Conservation (phyloP, 2,329 filamentous ascomycete genomes). For the Ascochyta viciae-villosae region DNA sequence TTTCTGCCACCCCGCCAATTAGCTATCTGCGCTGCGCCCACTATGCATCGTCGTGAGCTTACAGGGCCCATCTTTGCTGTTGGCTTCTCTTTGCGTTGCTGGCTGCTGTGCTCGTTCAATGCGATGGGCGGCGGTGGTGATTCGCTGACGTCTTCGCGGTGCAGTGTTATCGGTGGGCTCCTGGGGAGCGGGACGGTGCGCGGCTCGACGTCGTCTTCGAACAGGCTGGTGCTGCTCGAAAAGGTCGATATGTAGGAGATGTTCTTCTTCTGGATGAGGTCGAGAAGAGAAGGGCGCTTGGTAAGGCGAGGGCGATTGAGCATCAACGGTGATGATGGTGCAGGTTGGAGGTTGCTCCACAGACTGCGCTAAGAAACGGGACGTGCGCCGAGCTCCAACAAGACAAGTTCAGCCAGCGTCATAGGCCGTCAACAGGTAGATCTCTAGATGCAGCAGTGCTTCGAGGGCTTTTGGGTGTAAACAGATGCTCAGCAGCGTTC, state of each 20-base stretch:
- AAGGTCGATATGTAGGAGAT: slow-evolving; percentile 55
- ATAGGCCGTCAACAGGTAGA: slow-evolving; percentile 12
- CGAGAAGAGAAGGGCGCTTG: slow-evolving; percentile 67
- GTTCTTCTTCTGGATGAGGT: slow-evolving; percentile 63
- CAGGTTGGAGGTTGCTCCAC: slow-evolving; percentile 30
- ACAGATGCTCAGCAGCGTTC: not conserved
- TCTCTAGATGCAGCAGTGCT: not conserved
- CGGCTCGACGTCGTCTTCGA: slow-evolving; percentile 40
- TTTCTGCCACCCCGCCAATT: slow-evolving; percentile 40
- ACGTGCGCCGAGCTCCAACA: slow-evolving; percentile 7
- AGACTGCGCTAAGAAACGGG: slow-evolving; percentile 18
- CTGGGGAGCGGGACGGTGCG: slow-evolving; percentile 45
- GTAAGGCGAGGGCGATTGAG: slow-evolving; percentile 66
- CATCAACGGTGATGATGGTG: slow-evolving; percentile 47
- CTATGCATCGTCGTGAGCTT: slow-evolving; percentile 27
- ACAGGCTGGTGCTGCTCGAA: slow-evolving; percentile 23
- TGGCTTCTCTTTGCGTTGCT: slow-evolving; percentile 16
- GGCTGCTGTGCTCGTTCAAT: slow-evolving; percentile 26
- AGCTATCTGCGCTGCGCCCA: slow-evolving; percentile 26
- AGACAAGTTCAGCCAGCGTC: slow-evolving; percentile 10
- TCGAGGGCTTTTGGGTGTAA: not conserved
- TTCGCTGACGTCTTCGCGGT: slow-evolving; percentile 34
- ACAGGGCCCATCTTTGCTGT: slow-evolving; percentile 49
- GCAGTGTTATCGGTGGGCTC: slow-evolving; percentile 42
- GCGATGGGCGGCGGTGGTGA: slow-evolving; percentile 34